Conservation (phyloP, 1,139 yeast genomes). For the Protomyces lactucae-debilis region DNA sequence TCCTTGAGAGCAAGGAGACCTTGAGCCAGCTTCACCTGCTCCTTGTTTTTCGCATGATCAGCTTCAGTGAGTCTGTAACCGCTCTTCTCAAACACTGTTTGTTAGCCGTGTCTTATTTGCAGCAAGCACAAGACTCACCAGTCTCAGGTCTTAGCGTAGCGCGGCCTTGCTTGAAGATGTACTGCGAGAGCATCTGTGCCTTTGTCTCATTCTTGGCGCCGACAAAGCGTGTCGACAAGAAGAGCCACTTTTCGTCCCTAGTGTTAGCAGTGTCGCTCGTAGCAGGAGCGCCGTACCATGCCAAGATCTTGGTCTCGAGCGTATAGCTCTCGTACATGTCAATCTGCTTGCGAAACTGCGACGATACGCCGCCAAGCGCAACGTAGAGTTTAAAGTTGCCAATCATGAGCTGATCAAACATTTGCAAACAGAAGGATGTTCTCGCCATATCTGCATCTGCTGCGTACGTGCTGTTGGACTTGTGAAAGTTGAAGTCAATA, state of each 20-base stretch:
- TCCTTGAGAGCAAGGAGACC: conserved; percentile 10
- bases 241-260: conserved; percentile 83
- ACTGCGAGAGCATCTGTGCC: conserved; percentile 67
- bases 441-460: conserved; percentile 77
- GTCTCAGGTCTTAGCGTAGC: conserved; percentile 45
- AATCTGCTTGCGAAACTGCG: conserved; percentile 68
- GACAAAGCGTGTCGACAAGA: conserved; percentile 60
- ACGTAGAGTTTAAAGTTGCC: conserved; percentile 51
- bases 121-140: neutral
- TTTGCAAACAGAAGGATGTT: conserved; percentile 37
- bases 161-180: conserved; percentile 71
- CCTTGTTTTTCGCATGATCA: neutral
- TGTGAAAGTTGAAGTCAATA: conserved; percentile 80
- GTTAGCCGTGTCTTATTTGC: neutral
- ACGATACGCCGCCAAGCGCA: conserved; percentile 71
- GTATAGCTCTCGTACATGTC: conserved; percentile 57
- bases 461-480: conserved; percentile 72
- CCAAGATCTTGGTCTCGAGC: conserved; percentile 53
- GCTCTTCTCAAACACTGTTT: conserved; percentile 9
- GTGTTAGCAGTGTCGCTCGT: neutral
- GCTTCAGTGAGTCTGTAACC: conserved; percentile 10
- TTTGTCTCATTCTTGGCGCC: conserved; percentile 47
- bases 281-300: neutral
- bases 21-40: neutral
- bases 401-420: conserved; percentile 47